These are phyloP conservation scores for Pholiota molesta DNA, from an alignment of 768 basidiomycete genomes.

Conservation along the genomic window DNA sequence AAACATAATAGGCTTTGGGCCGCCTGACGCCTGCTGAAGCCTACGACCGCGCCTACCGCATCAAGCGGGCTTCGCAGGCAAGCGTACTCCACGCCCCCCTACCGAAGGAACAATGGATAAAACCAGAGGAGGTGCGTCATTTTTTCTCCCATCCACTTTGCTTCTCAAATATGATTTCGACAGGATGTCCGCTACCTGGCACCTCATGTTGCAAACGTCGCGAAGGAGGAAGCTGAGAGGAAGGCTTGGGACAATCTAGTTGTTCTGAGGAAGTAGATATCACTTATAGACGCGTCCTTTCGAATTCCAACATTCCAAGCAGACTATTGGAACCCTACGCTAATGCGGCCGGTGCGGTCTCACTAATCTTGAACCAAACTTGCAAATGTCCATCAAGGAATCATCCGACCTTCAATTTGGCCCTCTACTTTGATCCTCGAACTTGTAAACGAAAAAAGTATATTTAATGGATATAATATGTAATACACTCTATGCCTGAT, in stretches of 20 bases:
- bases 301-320: neutral
- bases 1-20: constrained; percentile 65
- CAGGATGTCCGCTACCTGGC: constrained; percentile 92
- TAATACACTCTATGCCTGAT: constrained; percentile 12
- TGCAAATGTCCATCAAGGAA: neutral
- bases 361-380: too few species aligned
- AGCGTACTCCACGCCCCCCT: constrained; percentile 80
- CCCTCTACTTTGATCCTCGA: neutral
- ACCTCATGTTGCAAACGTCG: constrained; percentile 73
- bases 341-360: neutral
- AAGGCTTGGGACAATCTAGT: constrained; percentile 77
- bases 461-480: neutral
- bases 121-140: constrained; percentile 65
- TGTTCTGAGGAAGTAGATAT: constrained; percentile 67
- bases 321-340: neutral
- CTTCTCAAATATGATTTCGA: constrained; percentile 13
- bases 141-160: neutral
- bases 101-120: constrained; percentile 81
- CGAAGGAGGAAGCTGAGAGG: constrained; percentile 78
- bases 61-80: constrained; percentile 82
- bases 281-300: constrained; percentile 14
- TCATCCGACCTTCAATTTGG: neutral
- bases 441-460: neutral
- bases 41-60: constrained; percentile 91
- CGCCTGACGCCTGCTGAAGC: constrained; percentile 79